Percentiles rank a stretch among this genome's conserved stretches.
Conservation (phyloP, 2,329 filamentous ascomycete genomes). For the Aspergillus piperis region DNA sequence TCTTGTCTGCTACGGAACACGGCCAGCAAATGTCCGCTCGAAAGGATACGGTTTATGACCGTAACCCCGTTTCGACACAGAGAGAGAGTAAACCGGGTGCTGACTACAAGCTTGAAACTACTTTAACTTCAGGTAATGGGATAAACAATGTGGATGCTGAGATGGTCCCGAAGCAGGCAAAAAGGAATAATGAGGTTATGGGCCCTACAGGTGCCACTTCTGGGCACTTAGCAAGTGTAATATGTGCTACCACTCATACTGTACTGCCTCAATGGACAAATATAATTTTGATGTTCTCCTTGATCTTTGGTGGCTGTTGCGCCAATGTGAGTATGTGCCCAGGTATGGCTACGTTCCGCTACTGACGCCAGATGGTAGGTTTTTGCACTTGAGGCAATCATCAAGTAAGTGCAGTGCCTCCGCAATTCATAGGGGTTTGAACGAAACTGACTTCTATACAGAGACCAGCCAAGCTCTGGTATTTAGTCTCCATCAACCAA, state of each 20-base stretch:
- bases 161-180: neutral
- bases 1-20: neutral
- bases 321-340: constrained; percentile 68
- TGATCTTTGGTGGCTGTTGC: constrained; percentile 96
- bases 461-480: constrained; percentile 83
- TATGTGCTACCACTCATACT: constrained; percentile 33
- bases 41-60: neutral
- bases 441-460: constrained; percentile 39
- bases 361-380: constrained; percentile 58
- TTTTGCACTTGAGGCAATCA: constrained; percentile 92
- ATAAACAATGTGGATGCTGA: neutral
- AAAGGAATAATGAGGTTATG: neutral
- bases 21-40: neutral
- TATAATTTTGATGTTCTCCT: constrained; percentile 67
- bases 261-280: constrained; percentile 62
- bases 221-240: constrained; percentile 21
- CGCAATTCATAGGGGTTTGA: no score
- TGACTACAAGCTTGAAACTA: neutral
- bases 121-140: neutral
- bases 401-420: constrained; percentile 70
- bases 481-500: constrained; percentile 30
- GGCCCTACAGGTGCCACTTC: neutral
- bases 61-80: neutral
- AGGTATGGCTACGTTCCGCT: constrained; percentile 15
- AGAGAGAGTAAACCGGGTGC: neutral